Base-by-base conservation (phyloP, 2,329 filamentous ascomycete genomes). In the Cordyceps fumosorosea region DNA sequence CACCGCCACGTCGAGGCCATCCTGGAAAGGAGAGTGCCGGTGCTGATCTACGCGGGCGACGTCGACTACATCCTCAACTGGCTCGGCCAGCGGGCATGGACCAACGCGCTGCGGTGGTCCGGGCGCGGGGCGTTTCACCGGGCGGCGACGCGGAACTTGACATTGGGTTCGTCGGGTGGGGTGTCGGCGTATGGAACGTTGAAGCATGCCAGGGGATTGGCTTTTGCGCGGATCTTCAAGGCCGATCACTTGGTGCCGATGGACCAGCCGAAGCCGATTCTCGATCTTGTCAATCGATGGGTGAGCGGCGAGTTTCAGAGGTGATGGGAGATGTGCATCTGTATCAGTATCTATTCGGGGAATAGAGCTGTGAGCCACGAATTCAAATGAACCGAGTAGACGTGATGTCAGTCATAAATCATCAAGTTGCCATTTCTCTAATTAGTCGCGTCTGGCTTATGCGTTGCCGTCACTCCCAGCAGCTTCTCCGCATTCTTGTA, bases 231-330 rank as follows among this genome's bases (percentile, higher is more conserved):
- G 71, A 84, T 99, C 67, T 96, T 89, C 75, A 86, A 88, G 66
- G 93, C 88, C 71, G 95, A 95, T 67, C 95, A 99, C 83, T 98
- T 98, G 95, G 92, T 96, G 51, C 95, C 95, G 26, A 91, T 93
- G 80, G 91, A 99, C 78, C 93, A 98, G 81, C 93, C 95, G 11
- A 90, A 90, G 77, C 84, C 89, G 34, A 91, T 90, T 62, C 82
- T 96, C 65, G 90, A 97, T 78, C 93, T 98, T 80, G 85, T 96
- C 75, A 98, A 96, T 84, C 86, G 93, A 78, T 99, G 95, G 95
- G 75, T 98, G 72, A 81, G 82, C 68, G 92, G 93, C 67, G 91
- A 96, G 78, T 97, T 89, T 88, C 53, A 47, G 29, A 47, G 22
- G 11, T 57, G 22, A 29, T 20, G n/a, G 16, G 2, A 2, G 34